Base-by-base conservation (phyloP, 495 filamentous ascomycete genomes). In the Usnea hakonensis region DNA sequence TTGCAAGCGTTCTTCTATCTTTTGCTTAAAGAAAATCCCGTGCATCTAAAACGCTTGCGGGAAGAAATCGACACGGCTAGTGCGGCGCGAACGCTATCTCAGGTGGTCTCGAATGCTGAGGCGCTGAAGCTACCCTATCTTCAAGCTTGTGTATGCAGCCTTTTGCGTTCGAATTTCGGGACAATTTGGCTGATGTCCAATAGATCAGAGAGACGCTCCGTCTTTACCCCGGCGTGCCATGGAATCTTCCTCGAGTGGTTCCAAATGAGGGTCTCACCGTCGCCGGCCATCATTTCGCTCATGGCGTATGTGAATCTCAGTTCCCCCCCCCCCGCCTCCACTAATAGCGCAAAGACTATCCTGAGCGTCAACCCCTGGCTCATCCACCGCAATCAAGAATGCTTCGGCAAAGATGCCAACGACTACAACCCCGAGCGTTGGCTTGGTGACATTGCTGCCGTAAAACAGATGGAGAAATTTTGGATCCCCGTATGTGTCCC, bases 1-100 rank as follows among this genome's bases (percentile, higher is more conserved):
- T 64, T 76, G 28, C 74, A 78, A 60, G 70, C 73, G 0, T 71
- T 81, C 2, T 63, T 76, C n/a, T 77, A 77, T 40, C 67, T 61
- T 37, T 32, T 76, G 13, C 52, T 74, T 4, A 33, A 60, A 28
- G 58, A 33, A 7, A 30, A 60, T 10, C 43, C 30, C 17, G 8
- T 16, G 2, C 17, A 60, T 52, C 58, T 52, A 5, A 23, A 17
- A 35, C 16, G 41, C n/a, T 21, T 60, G 23, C 38, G n/a, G 1
- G 23, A 52, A 10, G 43, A 48, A 26, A 28, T 48, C 43, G 9
- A 48, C 21, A 48, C n/a, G 4, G 43, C 43, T 14, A 7, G 14
- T 0, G 43, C 43, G 43, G 43, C 43, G 26, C 21, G 21, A 28
- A 1, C 13, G 5, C n/a, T 26, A 11, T 48, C 43, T 26, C 38